Conservation (phyloP, 2,329 filamentous ascomycete genomes). For the Emmonsia crescens region DNA sequence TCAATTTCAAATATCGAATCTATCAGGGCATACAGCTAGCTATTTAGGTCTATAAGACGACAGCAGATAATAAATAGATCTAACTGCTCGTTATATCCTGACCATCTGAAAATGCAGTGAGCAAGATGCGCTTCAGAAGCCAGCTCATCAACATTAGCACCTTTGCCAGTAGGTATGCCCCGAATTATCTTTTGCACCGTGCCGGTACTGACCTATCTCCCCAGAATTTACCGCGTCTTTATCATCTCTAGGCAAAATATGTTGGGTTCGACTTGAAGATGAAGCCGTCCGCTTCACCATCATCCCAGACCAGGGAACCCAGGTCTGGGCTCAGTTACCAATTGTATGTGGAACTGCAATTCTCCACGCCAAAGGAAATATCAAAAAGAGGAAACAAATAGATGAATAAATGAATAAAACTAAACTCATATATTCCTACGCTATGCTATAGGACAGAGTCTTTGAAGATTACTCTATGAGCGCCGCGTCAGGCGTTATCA, state of each 20-base stretch:
- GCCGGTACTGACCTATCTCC: neutral
- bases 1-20: too few relatives aligned
- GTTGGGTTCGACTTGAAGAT: slow-evolving; percentile 82
- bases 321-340: slow-evolving; percentile 78
- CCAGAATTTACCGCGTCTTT: slow-evolving; percentile 53
- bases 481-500: slow-evolving; percentile 87
- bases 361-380: too few relatives aligned
- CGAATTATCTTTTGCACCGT: neutral
- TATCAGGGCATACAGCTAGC: too few relatives aligned
- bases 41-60: neutral
- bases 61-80: neutral
- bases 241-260: slow-evolving; percentile 63
- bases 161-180: slow-evolving; percentile 39
- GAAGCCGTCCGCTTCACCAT: slow-evolving; percentile 87
- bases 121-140: slow-evolving; percentile 42
- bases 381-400: neutral
- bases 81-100: neutral
- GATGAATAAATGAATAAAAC: neutral
- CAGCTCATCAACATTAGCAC: slow-evolving; percentile 42
- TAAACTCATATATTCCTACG: slow-evolving; percentile 5
- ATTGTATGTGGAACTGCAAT: slow-evolving; percentile 22
- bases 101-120: neutral
- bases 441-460: slow-evolving; percentile 54
- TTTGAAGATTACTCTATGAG: slow-evolving; percentile 86
- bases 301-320: slow-evolving; percentile 85